Conservation (phyloP, 129 eudicot species). For the Flaveria robusta region DNA sequence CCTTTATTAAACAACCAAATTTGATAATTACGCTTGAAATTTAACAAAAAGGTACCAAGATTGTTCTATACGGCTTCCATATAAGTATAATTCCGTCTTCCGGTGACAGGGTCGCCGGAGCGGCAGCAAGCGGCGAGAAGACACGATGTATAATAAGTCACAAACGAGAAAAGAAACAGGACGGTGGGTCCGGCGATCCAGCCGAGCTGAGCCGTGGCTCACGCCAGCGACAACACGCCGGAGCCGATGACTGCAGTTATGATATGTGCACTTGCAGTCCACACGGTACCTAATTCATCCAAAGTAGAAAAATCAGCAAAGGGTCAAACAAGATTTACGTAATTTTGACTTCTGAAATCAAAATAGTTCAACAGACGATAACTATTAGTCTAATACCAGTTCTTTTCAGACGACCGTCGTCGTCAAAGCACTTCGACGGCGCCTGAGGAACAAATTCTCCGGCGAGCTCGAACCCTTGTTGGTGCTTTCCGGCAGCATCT, state of each 20-base stretch:
- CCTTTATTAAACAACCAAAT: no score
- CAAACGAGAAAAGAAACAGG: slow-evolving; percentile 73
- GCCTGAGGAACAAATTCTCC: no score
- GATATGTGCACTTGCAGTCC: no score
- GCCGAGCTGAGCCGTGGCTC: slow-evolving; percentile 95
- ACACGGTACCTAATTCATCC: slow-evolving; percentile 42
- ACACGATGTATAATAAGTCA: slow-evolving; percentile 86
- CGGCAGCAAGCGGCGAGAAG: slow-evolving; percentile 86
- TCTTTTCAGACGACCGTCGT: slow-evolving; percentile 69
- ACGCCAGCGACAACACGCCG: slow-evolving; percentile 90
- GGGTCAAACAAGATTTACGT: slow-evolving; percentile 2
- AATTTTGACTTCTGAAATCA: slow-evolving; percentile 4
- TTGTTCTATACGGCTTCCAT: slow-evolving; percentile 91
- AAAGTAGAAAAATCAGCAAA: neutral
- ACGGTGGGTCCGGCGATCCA: slow-evolving; percentile 98
- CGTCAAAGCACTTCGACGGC: no score
- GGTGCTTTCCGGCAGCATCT: no score
- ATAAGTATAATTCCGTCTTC: slow-evolving; percentile 85
- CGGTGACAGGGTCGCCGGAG: slow-evolving; percentile 63
- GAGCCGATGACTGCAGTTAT: slow-evolving; percentile 98
- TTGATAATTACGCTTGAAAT: neutral
- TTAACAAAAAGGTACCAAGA: slow-evolving; percentile 52
- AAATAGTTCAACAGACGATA: neutral
- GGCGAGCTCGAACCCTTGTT: no score
- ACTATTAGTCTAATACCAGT: no score